phyloP scores from a whole-genome alignment of 495 filamentous ascomycete genomes.

The Lophium mytilinum region DNA sequence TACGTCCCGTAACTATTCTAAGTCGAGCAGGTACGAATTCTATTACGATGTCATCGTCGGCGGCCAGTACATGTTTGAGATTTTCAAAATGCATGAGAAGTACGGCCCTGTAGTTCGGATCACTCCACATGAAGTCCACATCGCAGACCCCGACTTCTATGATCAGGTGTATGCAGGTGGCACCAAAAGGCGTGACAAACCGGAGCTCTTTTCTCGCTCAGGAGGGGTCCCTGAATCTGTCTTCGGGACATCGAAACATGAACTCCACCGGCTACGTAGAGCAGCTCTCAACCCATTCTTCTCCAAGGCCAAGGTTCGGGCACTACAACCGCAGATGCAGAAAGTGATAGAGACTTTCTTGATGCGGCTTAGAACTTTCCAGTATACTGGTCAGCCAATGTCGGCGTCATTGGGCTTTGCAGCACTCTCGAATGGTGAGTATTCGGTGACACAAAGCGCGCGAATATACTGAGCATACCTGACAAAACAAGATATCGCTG shows the following conservation, averaged over 20 bases:
- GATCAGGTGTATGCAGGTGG: slow-evolving; percentile 13
- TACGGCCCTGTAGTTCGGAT: slow-evolving; percentile 27
- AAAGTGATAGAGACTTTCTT: not conserved
- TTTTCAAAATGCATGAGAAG: slow-evolving; percentile 5
- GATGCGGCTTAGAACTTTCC: not conserved
- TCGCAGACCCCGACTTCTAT: slow-evolving; percentile 23
- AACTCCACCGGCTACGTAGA: not conserved
- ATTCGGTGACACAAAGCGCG: not conserved
- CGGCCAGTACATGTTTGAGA: slow-evolving; percentile 7
- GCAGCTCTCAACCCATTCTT: slow-evolving; percentile 5
- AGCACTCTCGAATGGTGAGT: slow-evolving; percentile 1
- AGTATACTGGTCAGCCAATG: not conserved
- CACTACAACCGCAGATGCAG: not conserved
- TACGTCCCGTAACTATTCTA: not conserved
- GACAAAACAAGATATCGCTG: slow-evolving; percentile 2
- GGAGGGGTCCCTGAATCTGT: not conserved
- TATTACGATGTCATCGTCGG: slow-evolving; percentile 5
- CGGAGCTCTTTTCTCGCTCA: not conserved
- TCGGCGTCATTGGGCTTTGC: not conserved
- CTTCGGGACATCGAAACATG: slow-evolving; percentile 4
- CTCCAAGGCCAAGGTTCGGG: not conserved
- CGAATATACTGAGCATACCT: not conserved
- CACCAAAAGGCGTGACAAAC: slow-evolving; percentile 1
- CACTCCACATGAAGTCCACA: slow-evolving; percentile 27
- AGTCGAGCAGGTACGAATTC: slow-evolving; percentile 4